Percentiles rank a stretch among this genome's conserved stretches.
Evolutionary conservation across 208 protist species (phyloP).

Genomic region (Leishmania martiniquensis): DNA sequence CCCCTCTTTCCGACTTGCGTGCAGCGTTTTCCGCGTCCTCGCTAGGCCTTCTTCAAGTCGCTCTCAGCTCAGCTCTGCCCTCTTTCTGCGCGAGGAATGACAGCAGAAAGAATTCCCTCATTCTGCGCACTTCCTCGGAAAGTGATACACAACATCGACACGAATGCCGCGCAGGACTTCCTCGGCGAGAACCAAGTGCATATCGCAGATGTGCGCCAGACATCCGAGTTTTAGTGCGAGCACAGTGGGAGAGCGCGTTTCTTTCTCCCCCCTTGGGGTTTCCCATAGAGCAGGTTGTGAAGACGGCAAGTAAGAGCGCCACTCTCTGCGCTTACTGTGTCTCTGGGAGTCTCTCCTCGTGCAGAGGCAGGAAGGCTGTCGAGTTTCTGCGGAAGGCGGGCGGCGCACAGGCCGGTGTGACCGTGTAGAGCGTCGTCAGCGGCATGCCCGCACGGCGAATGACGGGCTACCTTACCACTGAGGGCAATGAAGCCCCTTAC

Average conservation of each 20-base stretch:
- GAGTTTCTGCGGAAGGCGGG: slow-evolving; percentile 17
- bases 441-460: slow-evolving; percentile 50
- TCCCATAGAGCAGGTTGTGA: slow-evolving; percentile 31
- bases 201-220: slow-evolving; percentile 51
- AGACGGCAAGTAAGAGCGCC: slow-evolving; percentile 22
- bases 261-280: slow-evolving; percentile 37
- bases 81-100: background rate
- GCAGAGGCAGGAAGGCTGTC: slow-evolving; percentile 12
- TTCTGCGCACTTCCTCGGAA: background rate
- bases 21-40: background rate
- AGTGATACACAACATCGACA: slow-evolving; percentile 30
- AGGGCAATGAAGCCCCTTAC: slow-evolving; percentile 45
- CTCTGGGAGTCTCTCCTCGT: slow-evolving; percentile 43
- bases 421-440: slow-evolving; percentile 42
- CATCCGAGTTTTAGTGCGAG: slow-evolving; percentile 44
- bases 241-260: slow-evolving; percentile 41
- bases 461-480: slow-evolving; percentile 28
- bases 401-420: slow-evolving; percentile 15
- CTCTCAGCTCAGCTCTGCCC: background rate
- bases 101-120: background rate
- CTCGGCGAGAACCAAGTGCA: slow-evolving; percentile 33
- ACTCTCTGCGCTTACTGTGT: slow-evolving; percentile 45
- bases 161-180: slow-evolving; percentile 25
- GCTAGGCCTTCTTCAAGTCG: background rate
- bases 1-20: background rate